A percentile compares a stretch with the other conserved stretches of the same genome.
Evolutionary conservation across 2,329 filamentous ascomycete species (phyloP).

Genomic region (Epichloe bromicola): DNA sequence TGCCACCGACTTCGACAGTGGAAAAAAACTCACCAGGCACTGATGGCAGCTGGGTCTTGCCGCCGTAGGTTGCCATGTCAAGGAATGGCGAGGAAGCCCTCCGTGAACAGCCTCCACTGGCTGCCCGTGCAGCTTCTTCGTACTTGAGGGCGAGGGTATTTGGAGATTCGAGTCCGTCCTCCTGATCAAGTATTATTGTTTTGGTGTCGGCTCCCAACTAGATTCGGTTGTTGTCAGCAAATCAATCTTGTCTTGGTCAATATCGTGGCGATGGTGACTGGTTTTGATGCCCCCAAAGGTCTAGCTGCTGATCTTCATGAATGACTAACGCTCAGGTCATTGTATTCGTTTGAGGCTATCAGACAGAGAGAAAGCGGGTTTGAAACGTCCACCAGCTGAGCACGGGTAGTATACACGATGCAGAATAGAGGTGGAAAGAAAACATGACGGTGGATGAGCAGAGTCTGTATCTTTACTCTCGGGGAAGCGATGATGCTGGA

Average conservation of each 20-base stretch:
- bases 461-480: not conserved
- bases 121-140: conserved; percentile 41
- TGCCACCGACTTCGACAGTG: too few relatives aligned
- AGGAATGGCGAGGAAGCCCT: conserved; percentile 40
- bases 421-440: not conserved
- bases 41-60: conserved; percentile 64
- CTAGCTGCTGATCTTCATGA: not conserved
- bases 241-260: not conserved
- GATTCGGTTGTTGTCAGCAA: not conserved
- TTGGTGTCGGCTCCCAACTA: conserved; percentile 41
- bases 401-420: conserved; percentile 2
- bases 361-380: not conserved
- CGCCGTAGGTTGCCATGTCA: conserved; percentile 49
- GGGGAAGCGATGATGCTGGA: conserved; percentile 10
- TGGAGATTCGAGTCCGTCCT: conserved; percentile 44
- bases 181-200: conserved; percentile 40
- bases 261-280: not conserved
- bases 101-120: conserved; percentile 38
- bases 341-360: not conserved
- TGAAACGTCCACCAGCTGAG: conserved; percentile 12
- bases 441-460: not conserved
- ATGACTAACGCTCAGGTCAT: not conserved
- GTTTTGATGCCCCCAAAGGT: not conserved
- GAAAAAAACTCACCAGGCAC: conserved; percentile 63
- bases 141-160: conserved; percentile 43